These are phyloP conservation scores for Amanita thiersii DNA, from an alignment of 768 basidiomycete species.

Conservation along the genomic window DNA sequence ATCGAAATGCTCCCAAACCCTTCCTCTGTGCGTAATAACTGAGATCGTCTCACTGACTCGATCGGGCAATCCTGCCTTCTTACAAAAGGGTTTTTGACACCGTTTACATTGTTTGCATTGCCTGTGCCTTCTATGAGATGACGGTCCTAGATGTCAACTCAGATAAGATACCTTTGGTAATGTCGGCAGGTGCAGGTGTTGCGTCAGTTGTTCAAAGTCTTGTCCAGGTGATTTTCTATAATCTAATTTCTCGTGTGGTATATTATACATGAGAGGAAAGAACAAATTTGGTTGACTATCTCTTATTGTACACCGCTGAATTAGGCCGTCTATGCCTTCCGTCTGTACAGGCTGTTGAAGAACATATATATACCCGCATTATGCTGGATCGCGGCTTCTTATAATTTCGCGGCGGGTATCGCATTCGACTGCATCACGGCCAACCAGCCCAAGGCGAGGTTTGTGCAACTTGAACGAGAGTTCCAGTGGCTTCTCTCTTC, in stretches of 20 bases:
- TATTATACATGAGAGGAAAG: too few species aligned
- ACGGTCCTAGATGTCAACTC: not conserved
- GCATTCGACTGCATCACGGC: not conserved
- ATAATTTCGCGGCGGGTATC: not conserved
- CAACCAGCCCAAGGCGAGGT: not conserved
- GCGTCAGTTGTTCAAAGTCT: not conserved
- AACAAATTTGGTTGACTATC: too few species aligned
- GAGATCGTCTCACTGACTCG: too few species aligned
- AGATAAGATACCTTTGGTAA: not conserved
- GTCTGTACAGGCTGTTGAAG: not conserved
- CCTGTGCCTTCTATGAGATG: not conserved
- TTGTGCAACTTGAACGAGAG: not conserved
- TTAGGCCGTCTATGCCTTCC: not conserved
- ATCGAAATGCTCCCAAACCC: too few species aligned
- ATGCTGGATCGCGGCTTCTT: not conserved
- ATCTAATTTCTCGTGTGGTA: too few species aligned
- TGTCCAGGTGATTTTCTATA: not conserved
- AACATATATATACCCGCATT: not conserved
- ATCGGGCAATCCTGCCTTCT: too few species aligned
- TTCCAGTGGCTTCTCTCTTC: constrained; percentile 2
- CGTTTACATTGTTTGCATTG: not conserved
- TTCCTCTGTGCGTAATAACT: too few species aligned
- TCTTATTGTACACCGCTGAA: too few species aligned
- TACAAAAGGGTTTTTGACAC: constrained; percentile 1
- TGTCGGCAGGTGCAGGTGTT: not conserved